Base-by-base conservation (phyloP, 352 stramenopile genomes). In the Globisporangium nagaii region DNA sequence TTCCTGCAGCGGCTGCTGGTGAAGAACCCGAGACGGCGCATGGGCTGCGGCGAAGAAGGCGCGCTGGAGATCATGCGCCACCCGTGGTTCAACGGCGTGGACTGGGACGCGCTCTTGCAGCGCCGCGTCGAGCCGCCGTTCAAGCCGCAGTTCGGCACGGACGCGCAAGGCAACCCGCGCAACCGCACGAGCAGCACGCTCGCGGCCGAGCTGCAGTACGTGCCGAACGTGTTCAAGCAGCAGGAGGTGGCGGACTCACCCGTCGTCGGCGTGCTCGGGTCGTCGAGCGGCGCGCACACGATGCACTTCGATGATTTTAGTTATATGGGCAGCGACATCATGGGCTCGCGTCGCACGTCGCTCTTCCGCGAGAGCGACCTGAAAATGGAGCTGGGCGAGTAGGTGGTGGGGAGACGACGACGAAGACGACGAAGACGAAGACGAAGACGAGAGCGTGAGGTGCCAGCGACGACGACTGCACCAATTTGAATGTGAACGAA, bases 241-340 rank as follows among this genome's bases (percentile, higher is more conserved):
- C 84, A 91, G 56, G 84, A 91, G 24, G 80, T 91, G 32, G 80
- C 84, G 6, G 84, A 93, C 68, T 91, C 80, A 28, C 84, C 84
- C 22, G 76, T 86, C 22, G 66, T 88, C 28, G 68, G 75, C 45
- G 67, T 71, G 13, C 61, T 86, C 19, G 75, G 77, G 27, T 86
- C 75, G 20, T 73, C 68, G 17, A 72, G 60, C n/a, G 68, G 80
- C 25, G 68, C 58, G 44, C 67, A 83, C 61, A 78, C 82, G 32
- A 90, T 90, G 81, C 81, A 92, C 61, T 93, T 93, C 40, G 84
- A 93, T 30, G 79, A 92, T 60, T 93, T 92, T 56, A 90, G 77
- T 44, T 93, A 92, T 64, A 91, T 91, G 82, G 84, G 81, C 51
- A 93, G 83, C 58, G 83, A 91, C 46, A 83, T 93, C 49, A 87